Base-by-base conservation (phyloP, 306 rosid genomes). In the Ochetophila trinervis region DNA sequence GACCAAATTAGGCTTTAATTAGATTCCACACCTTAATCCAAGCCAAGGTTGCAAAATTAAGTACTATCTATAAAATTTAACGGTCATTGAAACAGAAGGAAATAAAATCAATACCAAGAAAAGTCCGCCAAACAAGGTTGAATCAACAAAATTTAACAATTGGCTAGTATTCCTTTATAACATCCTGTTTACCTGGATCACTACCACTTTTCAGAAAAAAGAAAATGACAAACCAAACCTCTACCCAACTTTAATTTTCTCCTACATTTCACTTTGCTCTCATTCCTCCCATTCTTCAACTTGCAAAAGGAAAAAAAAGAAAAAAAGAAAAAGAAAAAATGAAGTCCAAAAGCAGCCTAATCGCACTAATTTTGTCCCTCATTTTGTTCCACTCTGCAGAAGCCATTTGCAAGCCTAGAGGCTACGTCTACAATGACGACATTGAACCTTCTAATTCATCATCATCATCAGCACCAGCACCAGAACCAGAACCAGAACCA, bases 351-450 rank as follows among this genome's bases (percentile, higher is more conserved):
- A 48, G n/a, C 24, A 2, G 23, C 62, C 19, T 7, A 48, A 17
- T 64, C 36, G 0, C 56, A 23, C 36, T 59, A 6, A 47, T 72
- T 23, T 54, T 78, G 12, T 51, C 47, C 52, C 13, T 67, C 48
- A 3, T 72, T 21, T 35, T 66, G 78, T 57, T 42, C 53, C 4
- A 24, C 54, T 47, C 27, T 24, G 35, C 55, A 11, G 27, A 53
- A 36, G 63, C 63, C 37, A 8, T 34, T 17, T 64, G 71, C 42
- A 48, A 18, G 23, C 62, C 67, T 2, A 50, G 70, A 20, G 23
- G 20, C 54, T 13, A 1, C 30, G 7, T 24, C 0, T 0, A 2
- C n/a, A 17, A 0, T 4, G n/a, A n/a, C 49, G 5, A 23, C 24
- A 2, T 10, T 37, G 40, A 36, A 36, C 42, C 15, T 12, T 40